Conservation (phyloP, 257 asterid species). For the Linderniella brevidens region DNA sequence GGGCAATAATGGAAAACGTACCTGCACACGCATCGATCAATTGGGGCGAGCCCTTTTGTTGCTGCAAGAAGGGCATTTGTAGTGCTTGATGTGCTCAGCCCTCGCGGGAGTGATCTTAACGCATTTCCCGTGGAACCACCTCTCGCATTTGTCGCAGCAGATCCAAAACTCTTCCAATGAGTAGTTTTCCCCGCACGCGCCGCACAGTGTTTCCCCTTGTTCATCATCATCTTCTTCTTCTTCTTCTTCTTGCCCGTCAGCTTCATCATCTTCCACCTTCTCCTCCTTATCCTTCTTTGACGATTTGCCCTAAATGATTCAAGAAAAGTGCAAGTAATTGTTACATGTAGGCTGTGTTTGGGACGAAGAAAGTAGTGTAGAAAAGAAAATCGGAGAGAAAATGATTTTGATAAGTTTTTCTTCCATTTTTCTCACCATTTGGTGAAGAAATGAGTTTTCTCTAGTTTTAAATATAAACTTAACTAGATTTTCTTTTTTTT, state of each 20-base stretch:
- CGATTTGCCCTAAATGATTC: constrained; percentile 17
- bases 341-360: no score
- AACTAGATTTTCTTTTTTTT: no score
- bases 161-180: constrained; percentile 38
- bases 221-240: constrained; percentile 15
- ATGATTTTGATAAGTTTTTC: no score
- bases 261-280: constrained; percentile 27
- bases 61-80: constrained; percentile 43
- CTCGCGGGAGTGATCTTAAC: constrained; percentile 47
- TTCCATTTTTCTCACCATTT: no score
- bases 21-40: no score
- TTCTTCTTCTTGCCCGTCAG: constrained; percentile 22
- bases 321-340: background rate
- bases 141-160: constrained; percentile 35
- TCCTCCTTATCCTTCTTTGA: constrained; percentile 25
- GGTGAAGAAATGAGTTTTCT: background rate
- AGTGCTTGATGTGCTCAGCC: constrained; percentile 44
- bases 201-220: constrained; percentile 34
- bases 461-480: no score
- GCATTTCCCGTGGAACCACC: constrained; percentile 51
- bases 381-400: no score
- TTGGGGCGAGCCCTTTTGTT: constrained; percentile 27
- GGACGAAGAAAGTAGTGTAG: no score
- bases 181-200: constrained; percentile 35
- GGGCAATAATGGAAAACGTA: no score